These are phyloP conservation scores for Xylaria sp. DNA, from an alignment of 2,329 filamentous ascomycete species.

Conservation along the genomic window DNA sequence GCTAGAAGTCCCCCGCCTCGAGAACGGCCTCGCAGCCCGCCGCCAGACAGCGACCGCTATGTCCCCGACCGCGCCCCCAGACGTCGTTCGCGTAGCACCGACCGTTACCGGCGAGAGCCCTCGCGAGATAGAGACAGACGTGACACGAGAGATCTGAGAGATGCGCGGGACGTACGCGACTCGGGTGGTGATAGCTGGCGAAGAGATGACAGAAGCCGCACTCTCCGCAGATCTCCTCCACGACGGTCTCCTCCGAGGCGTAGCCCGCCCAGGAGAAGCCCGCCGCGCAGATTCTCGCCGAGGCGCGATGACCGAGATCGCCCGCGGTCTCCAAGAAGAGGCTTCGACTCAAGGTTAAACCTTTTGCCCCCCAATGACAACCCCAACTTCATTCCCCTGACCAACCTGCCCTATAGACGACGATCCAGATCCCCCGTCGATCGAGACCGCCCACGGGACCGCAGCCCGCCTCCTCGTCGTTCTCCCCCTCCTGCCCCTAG, in stretches of 20 bases:
- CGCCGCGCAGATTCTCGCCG: conserved; percentile 53
- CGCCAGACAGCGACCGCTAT: conserved; percentile 55
- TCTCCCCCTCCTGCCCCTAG: conserved; percentile 55
- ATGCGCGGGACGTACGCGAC: conserved; percentile 37
- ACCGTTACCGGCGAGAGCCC: conserved; percentile 55
- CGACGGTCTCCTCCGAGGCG: conserved; percentile 50
- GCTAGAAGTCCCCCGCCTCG: conserved; percentile 47
- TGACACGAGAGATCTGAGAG: conserved; percentile 35
- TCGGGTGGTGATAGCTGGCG: conserved; percentile 52
- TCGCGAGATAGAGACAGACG: conserved; percentile 47
- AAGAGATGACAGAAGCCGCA: conserved; percentile 55
- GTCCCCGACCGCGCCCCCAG: conserved; percentile 56
- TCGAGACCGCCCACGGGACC: conserved; percentile 57
- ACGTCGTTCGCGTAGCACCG: conserved; percentile 56
- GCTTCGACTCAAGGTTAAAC: conserved; percentile 54
- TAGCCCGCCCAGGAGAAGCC: conserved; percentile 52
- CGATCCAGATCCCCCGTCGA: conserved; percentile 66
- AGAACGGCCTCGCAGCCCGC: conserved; percentile 54
- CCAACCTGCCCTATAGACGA: conserved; percentile 53
- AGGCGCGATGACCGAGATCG: conserved; percentile 55
- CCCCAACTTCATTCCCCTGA: conserved; percentile 47
- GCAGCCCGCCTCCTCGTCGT: conserved; percentile 50
- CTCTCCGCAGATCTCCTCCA: conserved; percentile 53
- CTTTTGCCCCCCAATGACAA: conserved; percentile 42
- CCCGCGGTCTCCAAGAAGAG: conserved; percentile 55